Conservation (phyloP, 2,329 filamentous ascomycete species). For the Sclerotinia sclerotiorum region DNA sequence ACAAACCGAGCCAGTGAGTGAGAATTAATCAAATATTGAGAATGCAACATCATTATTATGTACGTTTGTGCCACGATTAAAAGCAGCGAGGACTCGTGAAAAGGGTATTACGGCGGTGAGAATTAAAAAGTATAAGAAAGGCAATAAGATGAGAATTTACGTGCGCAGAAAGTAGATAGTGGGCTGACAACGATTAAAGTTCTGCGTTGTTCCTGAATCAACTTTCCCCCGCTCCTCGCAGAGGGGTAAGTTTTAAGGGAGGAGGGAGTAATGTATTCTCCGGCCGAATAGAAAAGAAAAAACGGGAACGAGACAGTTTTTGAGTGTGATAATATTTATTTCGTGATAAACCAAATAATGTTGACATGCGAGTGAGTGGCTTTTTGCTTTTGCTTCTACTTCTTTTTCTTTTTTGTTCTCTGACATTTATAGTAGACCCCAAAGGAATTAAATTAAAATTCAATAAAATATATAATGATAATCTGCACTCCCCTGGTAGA, state of each 20-base stretch:
- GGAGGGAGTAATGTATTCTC: background rate
- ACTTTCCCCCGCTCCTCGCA: constrained; percentile 7
- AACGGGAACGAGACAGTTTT: no score
- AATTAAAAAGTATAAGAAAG: background rate
- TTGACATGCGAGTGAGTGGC: background rate
- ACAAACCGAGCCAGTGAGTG: constrained; percentile 1
- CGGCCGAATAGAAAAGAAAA: background rate
- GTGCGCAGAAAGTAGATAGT: background rate
- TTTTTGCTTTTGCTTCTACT: no score
- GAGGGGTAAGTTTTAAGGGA: constrained; percentile 7
- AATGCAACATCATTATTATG: constrained; percentile 11
- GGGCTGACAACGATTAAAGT: constrained; percentile 9
- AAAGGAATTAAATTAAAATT: background rate
- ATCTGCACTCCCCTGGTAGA: background rate
- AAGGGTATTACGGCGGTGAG: constrained; percentile 17
- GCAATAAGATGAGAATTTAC: constrained; percentile 2
- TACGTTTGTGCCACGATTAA: constrained; percentile 13
- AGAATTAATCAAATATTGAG: constrained; percentile 16
- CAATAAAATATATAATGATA: background rate
- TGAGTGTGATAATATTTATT: background rate
- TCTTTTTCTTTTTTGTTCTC: background rate
- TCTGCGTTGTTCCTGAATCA: constrained; percentile 13
- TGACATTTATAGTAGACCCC: no score
- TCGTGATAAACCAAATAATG: background rate
- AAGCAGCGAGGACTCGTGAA: constrained; percentile 20